Percentiles rank a stretch among this genome's conserved stretches.
Evolutionary conservation across 139 green algal species (phyloP).

Genomic region (Tetratostichococcus sp.): DNA sequence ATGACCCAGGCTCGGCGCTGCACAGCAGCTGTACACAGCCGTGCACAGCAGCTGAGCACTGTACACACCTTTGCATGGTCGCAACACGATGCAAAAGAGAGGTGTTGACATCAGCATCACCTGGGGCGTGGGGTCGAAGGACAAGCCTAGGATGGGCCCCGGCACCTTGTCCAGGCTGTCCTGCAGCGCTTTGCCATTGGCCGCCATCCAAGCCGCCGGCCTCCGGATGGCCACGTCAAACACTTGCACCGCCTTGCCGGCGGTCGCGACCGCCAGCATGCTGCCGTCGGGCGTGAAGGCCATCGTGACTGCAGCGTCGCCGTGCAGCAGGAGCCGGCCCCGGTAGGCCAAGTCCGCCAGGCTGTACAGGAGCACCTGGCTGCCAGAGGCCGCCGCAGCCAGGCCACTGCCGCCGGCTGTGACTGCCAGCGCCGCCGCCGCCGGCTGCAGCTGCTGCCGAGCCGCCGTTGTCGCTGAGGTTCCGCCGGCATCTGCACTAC

Average conservation of each 20-base stretch:
- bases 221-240: slow-evolving; percentile 31
- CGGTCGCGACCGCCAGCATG: slow-evolving; percentile 38
- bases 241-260: slow-evolving; percentile 27
- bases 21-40: too few relatives aligned
- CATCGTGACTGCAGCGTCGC: slow-evolving; percentile 31
- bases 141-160: slow-evolving; percentile 31
- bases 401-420: neutral
- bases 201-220: slow-evolving; percentile 32
- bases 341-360: slow-evolving; percentile 16
- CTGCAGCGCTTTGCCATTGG: slow-evolving; percentile 14
- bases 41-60: too few relatives aligned
- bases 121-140: slow-evolving; percentile 23
- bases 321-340: slow-evolving; percentile 1
- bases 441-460: neutral
- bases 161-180: slow-evolving; percentile 31
- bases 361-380: slow-evolving; percentile 26
- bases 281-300: slow-evolving; percentile 48
- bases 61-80: too few relatives aligned
- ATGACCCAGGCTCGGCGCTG: too few relatives aligned
- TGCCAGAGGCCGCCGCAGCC: neutral
- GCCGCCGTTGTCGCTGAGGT: neutral
- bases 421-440: neutral
- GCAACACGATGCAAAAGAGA: too few relatives aligned
- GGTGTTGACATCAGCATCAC: too few relatives aligned
- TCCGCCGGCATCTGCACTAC: slow-evolving; percentile 10